These are phyloP conservation scores for Fomes fomentarius DNA, from an alignment of 1,284 basidiomycete species.

Conservation along the genomic window DNA sequence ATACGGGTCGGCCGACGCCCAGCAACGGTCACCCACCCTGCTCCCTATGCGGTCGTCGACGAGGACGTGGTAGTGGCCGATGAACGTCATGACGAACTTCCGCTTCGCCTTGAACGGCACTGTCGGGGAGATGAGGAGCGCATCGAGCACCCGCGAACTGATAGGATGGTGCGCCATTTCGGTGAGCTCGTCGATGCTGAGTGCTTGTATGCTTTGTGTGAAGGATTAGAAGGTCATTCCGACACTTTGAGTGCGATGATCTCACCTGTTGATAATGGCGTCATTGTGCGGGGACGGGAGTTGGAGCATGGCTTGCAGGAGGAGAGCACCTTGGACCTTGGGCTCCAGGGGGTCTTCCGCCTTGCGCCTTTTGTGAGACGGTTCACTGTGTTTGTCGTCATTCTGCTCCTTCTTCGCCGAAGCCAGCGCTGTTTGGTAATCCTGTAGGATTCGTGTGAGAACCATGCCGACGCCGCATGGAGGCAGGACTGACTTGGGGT, in stretches of 20 bases:
- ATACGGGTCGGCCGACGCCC: conserved; percentile 87
- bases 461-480: too few relatives aligned
- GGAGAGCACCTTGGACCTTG: conserved; percentile 83
- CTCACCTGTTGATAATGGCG: conserved; percentile 70
- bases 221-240: not conserved
- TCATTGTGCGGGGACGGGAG: conserved; percentile 69
- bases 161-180: conserved; percentile 71
- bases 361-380: conserved; percentile 25
- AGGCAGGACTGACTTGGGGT: conserved; percentile 17
- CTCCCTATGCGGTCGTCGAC: conserved; percentile 90
- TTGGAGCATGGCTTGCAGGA: conserved; percentile 81
- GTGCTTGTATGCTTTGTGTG: conserved; percentile 56
- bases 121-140: conserved; percentile 68
- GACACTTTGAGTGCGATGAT: not conserved
- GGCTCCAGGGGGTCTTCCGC: conserved; percentile 50
- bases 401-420: conserved; percentile 8
- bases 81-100: conserved; percentile 71
- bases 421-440: conserved; percentile 34
- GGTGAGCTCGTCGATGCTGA: conserved; percentile 64
- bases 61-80: conserved; percentile 77
- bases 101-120: conserved; percentile 72
- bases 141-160: conserved; percentile 85
- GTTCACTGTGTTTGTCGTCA: conserved; percentile 17
- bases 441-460: conserved; percentile 33
- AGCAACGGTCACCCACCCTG: conserved; percentile 85